These are phyloP conservation scores for Backusella liffmaniae DNA, from an alignment of 192 early-diverging fungal genomes.

Conservation along the genomic window DNA sequence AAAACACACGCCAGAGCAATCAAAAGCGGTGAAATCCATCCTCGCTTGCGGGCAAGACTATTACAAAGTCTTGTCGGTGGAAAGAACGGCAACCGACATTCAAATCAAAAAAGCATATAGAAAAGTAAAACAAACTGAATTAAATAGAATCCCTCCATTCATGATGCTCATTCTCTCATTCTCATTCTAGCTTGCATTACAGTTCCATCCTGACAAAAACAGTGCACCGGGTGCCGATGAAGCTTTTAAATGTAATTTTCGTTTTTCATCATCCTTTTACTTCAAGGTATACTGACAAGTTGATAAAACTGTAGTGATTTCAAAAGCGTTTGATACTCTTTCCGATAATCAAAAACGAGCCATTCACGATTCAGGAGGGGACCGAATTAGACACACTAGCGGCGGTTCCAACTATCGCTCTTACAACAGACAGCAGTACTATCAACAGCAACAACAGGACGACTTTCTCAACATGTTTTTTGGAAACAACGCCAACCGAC, in stretches of 20 bases:
- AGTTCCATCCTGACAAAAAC: conserved; percentile 97
- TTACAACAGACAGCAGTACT: conserved; percentile 19
- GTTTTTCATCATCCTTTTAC: background rate
- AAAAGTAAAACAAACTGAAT: conserved; percentile 59
- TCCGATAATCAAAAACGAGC: conserved; percentile 83
- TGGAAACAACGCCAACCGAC: conserved; percentile 54
- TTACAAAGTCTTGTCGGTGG: conserved; percentile 78
- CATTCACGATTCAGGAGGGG: conserved; percentile 83
- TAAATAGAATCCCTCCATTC: background rate
- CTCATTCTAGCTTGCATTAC: conserved; percentile 69
- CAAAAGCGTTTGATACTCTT: conserved; percentile 89
- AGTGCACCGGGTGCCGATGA: conserved; percentile 95
- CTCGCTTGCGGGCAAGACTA: conserved; percentile 73
- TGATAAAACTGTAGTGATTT: conserved; percentile 60
- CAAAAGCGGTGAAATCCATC: conserved; percentile 74
- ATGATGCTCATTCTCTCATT: background rate
- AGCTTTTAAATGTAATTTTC: conserved; percentile 81
- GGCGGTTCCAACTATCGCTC: conserved; percentile 21
- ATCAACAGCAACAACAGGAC: conserved; percentile 53
- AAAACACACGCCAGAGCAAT: conserved; percentile 78
- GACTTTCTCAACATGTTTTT: conserved; percentile 98
- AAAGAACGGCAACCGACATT: conserved; percentile 67
- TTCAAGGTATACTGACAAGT: background rate
- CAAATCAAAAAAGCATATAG: conserved; percentile 95
- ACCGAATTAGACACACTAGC: conserved; percentile 33